phyloP scores from a whole-genome alignment of 2,329 filamentous ascomycete genomes.

The Periconia macrospinosa region DNA sequence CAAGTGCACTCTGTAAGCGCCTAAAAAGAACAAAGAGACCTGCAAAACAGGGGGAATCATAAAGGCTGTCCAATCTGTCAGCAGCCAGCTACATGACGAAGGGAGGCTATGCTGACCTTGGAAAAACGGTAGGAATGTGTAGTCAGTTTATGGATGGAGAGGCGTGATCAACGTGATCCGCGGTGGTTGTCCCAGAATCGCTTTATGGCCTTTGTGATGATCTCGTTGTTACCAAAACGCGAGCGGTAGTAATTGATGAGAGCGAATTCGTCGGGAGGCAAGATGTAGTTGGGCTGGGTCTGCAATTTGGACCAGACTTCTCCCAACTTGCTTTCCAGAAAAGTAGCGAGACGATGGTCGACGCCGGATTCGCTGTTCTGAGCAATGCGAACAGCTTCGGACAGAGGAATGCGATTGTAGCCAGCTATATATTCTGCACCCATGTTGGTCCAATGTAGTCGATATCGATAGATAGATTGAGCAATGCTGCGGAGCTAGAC shows the following conservation, averaged over 20 bases:
- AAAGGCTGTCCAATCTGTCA: background rate
- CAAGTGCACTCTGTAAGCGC: constrained; percentile 14
- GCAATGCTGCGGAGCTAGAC: constrained; percentile 23
- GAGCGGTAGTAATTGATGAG: constrained; percentile 83
- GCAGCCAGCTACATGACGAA: too few relatives aligned
- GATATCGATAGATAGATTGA: constrained; percentile 19
- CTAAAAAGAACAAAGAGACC: background rate
- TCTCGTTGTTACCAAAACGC: constrained; percentile 59
- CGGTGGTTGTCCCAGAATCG: constrained; percentile 59
- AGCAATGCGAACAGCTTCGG: constrained; percentile 73
- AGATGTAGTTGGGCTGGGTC: constrained; percentile 70
- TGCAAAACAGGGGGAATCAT: constrained; percentile 1
- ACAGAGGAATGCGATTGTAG: constrained; percentile 46
- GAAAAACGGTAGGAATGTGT: too few relatives aligned
- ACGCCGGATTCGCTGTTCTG: constrained; percentile 71
- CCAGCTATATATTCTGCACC: constrained; percentile 44
- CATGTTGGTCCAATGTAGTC: constrained; percentile 35
- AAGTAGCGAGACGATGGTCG: constrained; percentile 63
- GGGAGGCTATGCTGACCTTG: constrained; percentile 9
- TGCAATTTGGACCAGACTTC: constrained; percentile 71
- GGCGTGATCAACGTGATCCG: constrained; percentile 24
- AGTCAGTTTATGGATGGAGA: background rate
- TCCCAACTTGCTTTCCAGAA: constrained; percentile 62
- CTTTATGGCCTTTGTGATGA: constrained; percentile 56
- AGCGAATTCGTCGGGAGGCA: constrained; percentile 77